phyloP scores from a whole-genome alignment of 2,329 filamentous ascomycete species.

The Pseudogymnoascus sp. region DNA sequence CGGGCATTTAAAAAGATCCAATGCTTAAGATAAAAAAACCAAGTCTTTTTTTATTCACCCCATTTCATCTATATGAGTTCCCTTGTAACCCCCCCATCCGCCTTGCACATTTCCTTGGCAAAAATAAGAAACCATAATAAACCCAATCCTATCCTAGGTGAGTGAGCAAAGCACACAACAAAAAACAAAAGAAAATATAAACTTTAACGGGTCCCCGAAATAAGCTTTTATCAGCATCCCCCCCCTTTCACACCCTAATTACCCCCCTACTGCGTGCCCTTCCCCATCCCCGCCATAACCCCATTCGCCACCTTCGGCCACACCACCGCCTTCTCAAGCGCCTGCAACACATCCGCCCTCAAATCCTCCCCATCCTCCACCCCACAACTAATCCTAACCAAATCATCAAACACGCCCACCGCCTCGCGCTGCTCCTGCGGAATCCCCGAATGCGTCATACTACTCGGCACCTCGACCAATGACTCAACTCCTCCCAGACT shows the following conservation, averaged over 20 bases:
- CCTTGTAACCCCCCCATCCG: not conserved
- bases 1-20: no score
- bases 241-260: not conserved
- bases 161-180: no score
- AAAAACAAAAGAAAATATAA: not conserved
- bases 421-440: slow-evolving; percentile 83
- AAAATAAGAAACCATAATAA: not conserved
- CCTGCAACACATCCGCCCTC: slow-evolving; percentile 71
- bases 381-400: slow-evolving; percentile 88
- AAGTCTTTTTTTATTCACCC: not conserved
- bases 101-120: not conserved
- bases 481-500: slow-evolving; percentile 87
- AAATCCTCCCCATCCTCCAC: slow-evolving; percentile 87
- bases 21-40: not conserved
- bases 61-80: not conserved
- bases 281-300: not conserved
- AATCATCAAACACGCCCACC: slow-evolving; percentile 89
- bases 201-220: not conserved
- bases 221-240: not conserved
- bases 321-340: slow-evolving; percentile 66
- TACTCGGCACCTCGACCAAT: slow-evolving; percentile 83
- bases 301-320: slow-evolving; percentile 28
- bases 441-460: slow-evolving; percentile 97
- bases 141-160: no score
- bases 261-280: not conserved